Conservation (phyloP, 108 stramenopile genomes). For the Nitzschia sp. region DNA sequence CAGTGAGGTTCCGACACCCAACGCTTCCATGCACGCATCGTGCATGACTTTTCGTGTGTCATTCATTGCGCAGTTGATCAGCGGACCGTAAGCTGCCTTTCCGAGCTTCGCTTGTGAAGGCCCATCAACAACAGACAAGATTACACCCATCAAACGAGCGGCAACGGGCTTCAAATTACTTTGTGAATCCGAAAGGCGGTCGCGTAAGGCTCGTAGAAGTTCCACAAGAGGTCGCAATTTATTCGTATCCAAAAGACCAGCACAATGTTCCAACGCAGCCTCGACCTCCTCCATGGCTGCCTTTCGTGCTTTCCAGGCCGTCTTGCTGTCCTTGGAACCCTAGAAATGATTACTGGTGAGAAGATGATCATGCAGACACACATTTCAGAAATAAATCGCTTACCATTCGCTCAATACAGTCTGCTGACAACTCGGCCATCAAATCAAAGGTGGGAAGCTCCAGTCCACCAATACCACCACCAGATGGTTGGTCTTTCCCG, state of each 20-base stretch:
- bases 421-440: slow-evolving; percentile 42
- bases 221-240: slow-evolving; percentile 55
- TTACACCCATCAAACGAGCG: slow-evolving; percentile 56
- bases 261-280: slow-evolving; percentile 46
- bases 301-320: slow-evolving; percentile 83
- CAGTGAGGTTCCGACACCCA: slow-evolving; percentile 44
- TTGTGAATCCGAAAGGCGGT: slow-evolving; percentile 83
- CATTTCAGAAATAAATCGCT: background rate
- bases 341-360: background rate
- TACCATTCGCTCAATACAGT: slow-evolving; percentile 59
- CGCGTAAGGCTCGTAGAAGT: slow-evolving; percentile 50
- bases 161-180: slow-evolving; percentile 89
- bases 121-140: slow-evolving; percentile 65
- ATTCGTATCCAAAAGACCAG: slow-evolving; percentile 44
- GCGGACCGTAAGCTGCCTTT: slow-evolving; percentile 57
- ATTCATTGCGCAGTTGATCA: slow-evolving; percentile 77
- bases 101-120: slow-evolving; percentile 69
- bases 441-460: slow-evolving; percentile 63
- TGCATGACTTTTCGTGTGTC: slow-evolving; percentile 88
- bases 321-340: slow-evolving; percentile 71
- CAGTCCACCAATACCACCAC: slow-evolving; percentile 11
- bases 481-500: background rate
- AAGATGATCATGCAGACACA: background rate
- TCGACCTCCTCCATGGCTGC: slow-evolving; percentile 83
- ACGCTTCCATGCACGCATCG: slow-evolving; percentile 70